Evolutionary conservation across 2,329 filamentous ascomycete genomes (phyloP), one percentile per base, ranked within the genome.

Genomic region (Tolypocladium guangdongense): DNA sequence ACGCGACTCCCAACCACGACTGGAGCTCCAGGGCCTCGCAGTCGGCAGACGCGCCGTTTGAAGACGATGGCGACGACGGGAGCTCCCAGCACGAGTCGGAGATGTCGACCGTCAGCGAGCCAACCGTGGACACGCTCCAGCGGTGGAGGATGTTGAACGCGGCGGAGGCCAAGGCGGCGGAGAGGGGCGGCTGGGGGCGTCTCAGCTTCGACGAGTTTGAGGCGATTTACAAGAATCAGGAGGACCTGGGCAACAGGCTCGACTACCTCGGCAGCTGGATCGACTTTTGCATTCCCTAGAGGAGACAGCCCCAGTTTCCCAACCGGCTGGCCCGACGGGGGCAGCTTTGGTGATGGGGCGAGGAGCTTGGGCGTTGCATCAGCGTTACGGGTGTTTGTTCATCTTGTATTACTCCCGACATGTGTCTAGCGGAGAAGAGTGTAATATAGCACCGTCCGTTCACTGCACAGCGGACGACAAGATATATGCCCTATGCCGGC

Each of bases 241-340:
- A 84, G 59, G 81, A 82, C 27, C 71, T 74, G 32, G 78, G 77
- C 16, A 82, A 83, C 64, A 73, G 85, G 52, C 76, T 91, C 56
- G 87, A 88, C 60, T 92, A 96, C 68, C 76, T 96, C 48, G 88
- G 88, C 55, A 88, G 83, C 62, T 97, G 92, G 92, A 88, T 96
- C 68, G 91, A 96, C 66, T 84, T 85, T 66, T 86, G 82, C 66
- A 84, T 86, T 59, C 82, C 82, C 16, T 82, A 75, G 67, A 49
- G 20, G 24, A 41, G 51, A 48, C 27, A 14, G 27, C 22, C 18
- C 37, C 4, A 18, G 5, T 20, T 48, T 16, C 22, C n/a, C 8
- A n/a, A 22, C 39, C n/a, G n/a, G n/a, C n/a, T n/a, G n/a, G n/a
- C n/a, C n/a, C n/a, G n/a, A n/a, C n/a, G n/a, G n/a, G 6, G 16